A percentile compares a stretch with the other conserved stretches of the same genome.
These are phyloP conservation scores for Ceratocystis ficicola DNA, from an alignment of 2,329 filamentous ascomycete species.

Conservation along the genomic window DNA sequence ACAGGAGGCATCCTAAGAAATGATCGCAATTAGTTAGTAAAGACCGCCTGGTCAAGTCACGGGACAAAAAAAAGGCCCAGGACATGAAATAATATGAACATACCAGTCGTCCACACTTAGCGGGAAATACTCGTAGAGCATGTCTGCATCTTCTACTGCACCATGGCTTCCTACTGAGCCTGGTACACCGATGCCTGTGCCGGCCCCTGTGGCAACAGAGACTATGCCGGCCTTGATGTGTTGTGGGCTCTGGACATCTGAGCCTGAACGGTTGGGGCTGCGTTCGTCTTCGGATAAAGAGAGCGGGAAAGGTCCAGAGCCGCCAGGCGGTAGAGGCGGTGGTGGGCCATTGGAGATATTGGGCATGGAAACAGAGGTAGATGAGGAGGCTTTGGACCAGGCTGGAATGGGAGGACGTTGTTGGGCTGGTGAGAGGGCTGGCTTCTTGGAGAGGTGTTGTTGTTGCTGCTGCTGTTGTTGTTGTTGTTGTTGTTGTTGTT, in stretches of 20 bases:
- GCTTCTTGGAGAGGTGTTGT: slow-evolving; percentile 16
- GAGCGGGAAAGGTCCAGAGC: slow-evolving; percentile 35
- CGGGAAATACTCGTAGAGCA: slow-evolving; percentile 91
- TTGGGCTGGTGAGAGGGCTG: slow-evolving; percentile 37
- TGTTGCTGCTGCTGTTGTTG: slow-evolving; percentile 9
- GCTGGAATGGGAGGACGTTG: slow-evolving; percentile 42
- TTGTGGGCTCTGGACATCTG: slow-evolving; percentile 42
- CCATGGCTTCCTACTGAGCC: slow-evolving; percentile 38
- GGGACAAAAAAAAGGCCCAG: neutral
- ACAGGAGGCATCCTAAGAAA: slow-evolving; percentile 62
- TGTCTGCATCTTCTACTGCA: slow-evolving; percentile 63
- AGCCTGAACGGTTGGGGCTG: slow-evolving; percentile 41
- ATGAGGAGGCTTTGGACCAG: slow-evolving; percentile 31
- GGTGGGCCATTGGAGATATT: neutral
- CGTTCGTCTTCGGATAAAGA: slow-evolving; percentile 50
- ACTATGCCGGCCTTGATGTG: slow-evolving; percentile 31
- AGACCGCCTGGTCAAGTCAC: neutral
- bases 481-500: neutral
- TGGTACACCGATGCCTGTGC: neutral
- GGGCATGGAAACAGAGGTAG: slow-evolving; percentile 12
- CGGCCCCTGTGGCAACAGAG: slow-evolving; percentile 22
- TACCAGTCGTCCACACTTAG: slow-evolving; percentile 79
- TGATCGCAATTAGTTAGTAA: slow-evolving; percentile 22
- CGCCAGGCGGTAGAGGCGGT: neutral
- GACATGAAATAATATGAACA: slow-evolving; percentile 23